These are phyloP conservation scores for Populus ilicifolia DNA, from an alignment of 345 rosid species.

Conservation along the genomic window DNA sequence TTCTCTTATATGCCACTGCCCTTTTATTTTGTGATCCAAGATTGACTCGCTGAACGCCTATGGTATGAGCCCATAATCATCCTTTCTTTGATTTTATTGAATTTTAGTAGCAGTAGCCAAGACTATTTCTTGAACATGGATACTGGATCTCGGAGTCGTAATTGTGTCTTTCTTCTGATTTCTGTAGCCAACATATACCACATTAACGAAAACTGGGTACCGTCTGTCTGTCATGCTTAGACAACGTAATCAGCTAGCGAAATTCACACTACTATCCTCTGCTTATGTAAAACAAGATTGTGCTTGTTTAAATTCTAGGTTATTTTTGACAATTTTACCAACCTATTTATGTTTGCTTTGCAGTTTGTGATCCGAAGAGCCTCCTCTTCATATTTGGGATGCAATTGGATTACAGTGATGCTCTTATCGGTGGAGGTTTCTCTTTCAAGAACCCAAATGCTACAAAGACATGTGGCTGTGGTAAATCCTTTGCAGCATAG, in stretches of 20 bases:
- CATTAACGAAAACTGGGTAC: background rate
- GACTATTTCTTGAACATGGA: background rate
- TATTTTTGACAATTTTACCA: background rate
- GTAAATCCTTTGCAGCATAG: conserved; percentile 68
- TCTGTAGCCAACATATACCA: background rate
- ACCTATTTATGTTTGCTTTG: conserved; percentile 18
- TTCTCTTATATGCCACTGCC: background rate
- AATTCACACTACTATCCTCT: background rate
- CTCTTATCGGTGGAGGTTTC: conserved; percentile 97
- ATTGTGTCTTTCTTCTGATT: background rate
- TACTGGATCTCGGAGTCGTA: background rate
- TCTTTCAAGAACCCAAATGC: conserved; percentile 91
- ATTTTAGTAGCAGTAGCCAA: background rate
- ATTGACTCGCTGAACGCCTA: background rate
- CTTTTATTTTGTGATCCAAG: background rate
- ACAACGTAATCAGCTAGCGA: background rate
- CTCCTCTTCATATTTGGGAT: conserved; percentile 89
- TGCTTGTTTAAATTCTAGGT: background rate
- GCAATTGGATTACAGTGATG: conserved; percentile 93
- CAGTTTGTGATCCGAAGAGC: conserved; percentile 99
- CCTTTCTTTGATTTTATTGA: background rate
- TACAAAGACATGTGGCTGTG: conserved; percentile 55
- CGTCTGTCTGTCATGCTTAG: background rate
- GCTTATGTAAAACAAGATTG: background rate
- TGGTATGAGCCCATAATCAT: background rate